Percentiles rank a stretch among this genome's conserved stretches.
These are phyloP conservation scores for Paecilomyces dactylethromorphus DNA, from an alignment of 2,329 filamentous ascomycete species.

Conservation along the genomic window DNA sequence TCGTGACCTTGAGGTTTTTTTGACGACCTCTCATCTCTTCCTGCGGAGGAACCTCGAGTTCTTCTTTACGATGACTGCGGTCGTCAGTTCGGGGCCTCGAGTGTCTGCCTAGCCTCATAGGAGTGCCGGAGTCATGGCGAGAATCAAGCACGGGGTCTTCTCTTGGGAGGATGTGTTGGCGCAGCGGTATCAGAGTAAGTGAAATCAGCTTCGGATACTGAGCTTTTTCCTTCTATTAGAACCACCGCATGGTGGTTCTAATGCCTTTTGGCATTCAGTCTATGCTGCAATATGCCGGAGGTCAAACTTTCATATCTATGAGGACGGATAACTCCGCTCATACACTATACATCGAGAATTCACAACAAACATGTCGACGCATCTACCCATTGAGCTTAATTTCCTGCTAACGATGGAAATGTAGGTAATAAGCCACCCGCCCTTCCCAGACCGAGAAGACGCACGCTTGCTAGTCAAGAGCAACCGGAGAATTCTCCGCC, in stretches of 20 bases:
- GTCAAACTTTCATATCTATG: background rate
- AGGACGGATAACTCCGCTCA: background rate
- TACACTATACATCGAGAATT: background rate
- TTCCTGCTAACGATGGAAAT: background rate
- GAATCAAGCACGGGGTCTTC: constrained; percentile 29
- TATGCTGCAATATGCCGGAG: background rate
- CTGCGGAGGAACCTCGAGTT: background rate
- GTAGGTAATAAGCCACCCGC: constrained; percentile 9
- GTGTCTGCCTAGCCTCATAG: background rate
- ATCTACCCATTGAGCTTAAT: background rate
- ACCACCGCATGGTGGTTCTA: background rate
- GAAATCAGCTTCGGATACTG: background rate
- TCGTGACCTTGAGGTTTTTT: background rate
- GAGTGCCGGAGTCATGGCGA: constrained; percentile 19
- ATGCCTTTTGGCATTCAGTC: background rate
- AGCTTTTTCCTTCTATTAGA: background rate
- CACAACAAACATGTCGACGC: background rate
- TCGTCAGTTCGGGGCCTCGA: background rate
- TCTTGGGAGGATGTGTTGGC: constrained; percentile 35
- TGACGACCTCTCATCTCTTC: background rate
- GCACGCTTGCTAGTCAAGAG: constrained; percentile 5
- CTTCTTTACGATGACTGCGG: background rate
- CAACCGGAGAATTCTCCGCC: background rate
- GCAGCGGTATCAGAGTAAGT: constrained; percentile 33
- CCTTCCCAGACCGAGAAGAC: constrained; percentile 7